phyloP scores from a whole-genome alignment of 352 stramenopile species.

The Peronospora destructor region DNA sequence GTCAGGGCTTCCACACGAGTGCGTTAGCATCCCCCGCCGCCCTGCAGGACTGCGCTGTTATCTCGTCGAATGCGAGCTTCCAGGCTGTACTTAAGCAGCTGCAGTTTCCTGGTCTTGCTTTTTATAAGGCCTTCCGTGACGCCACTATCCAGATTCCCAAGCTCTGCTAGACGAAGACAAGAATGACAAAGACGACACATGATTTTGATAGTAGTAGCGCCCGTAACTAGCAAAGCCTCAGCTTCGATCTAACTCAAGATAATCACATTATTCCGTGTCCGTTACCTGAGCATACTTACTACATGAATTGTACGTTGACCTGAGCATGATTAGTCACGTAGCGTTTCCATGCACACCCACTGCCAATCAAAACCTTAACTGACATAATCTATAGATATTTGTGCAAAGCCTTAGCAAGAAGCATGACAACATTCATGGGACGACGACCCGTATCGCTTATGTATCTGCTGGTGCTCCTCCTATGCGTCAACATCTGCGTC shows the following conservation, averaged over 20 bases:
- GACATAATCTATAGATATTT: background rate
- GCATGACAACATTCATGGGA: slow-evolving; percentile 5
- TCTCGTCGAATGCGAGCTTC: slow-evolving; percentile 90
- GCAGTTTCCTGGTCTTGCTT: slow-evolving; percentile 83
- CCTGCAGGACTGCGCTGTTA: slow-evolving; percentile 31
- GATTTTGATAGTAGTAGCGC: background rate
- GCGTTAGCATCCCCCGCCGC: slow-evolving; percentile 23
- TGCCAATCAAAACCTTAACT: background rate
- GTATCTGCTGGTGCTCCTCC: slow-evolving; percentile 13
- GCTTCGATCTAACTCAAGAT: slow-evolving; percentile 23
- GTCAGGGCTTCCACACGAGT: slow-evolving; percentile 87
- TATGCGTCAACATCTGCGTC: background rate
- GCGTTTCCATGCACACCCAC: background rate
- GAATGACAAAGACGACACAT: background rate
- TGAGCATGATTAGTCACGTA: too few relatives aligned
- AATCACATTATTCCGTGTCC: slow-evolving; percentile 9
- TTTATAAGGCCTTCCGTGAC: slow-evolving; percentile 76
- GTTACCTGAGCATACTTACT: too few relatives aligned
- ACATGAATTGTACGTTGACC: too few relatives aligned
- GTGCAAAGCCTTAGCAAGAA: background rate
- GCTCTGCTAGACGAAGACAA: slow-evolving; percentile 30
- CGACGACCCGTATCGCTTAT: slow-evolving; percentile 7
- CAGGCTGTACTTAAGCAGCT: slow-evolving; percentile 90
- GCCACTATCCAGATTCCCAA: slow-evolving; percentile 66
- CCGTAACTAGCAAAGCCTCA: background rate